Evolutionary conservation across 2,329 filamentous ascomycete genomes (phyloP).

Genomic region (Neofusicoccum cordaticola): DNA sequence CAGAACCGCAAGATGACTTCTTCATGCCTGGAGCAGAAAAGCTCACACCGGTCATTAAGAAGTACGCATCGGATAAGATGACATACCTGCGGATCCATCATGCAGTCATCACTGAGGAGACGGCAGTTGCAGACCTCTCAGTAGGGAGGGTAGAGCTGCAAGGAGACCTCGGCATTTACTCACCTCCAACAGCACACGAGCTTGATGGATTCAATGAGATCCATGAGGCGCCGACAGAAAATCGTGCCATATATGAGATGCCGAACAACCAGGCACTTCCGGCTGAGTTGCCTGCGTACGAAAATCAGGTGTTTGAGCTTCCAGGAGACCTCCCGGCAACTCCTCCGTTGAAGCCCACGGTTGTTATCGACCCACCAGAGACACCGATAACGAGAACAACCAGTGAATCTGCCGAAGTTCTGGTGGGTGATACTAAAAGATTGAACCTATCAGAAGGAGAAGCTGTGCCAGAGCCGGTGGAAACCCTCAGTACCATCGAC

Average conservation of each 20-base stretch:
- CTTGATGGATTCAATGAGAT: slow-evolving; percentile 23
- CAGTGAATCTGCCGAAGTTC: slow-evolving; percentile 47
- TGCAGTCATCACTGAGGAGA: slow-evolving; percentile 50
- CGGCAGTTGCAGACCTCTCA: slow-evolving; percentile 22
- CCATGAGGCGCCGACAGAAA: slow-evolving; percentile 34
- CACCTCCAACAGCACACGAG: slow-evolving; percentile 27
- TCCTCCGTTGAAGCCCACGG: slow-evolving; percentile 25
- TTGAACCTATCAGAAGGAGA: not conserved
- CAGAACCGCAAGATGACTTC: slow-evolving; percentile 23
- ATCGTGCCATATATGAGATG: slow-evolving; percentile 38
- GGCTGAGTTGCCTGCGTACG: not conserved
- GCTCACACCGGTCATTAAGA: slow-evolving; percentile 50
- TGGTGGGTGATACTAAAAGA: slow-evolving; percentile 24
- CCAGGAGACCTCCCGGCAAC: slow-evolving; percentile 1
- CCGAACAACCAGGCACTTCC: slow-evolving; percentile 29
- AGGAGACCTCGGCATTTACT: slow-evolving; percentile 24
- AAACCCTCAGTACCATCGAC: not conserved
- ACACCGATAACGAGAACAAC: slow-evolving; percentile 36
- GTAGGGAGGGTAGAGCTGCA: slow-evolving; percentile 24
- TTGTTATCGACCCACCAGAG: slow-evolving; percentile 22
- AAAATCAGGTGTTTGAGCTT: not conserved
- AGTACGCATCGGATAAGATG: slow-evolving; percentile 47
- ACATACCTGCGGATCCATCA: slow-evolving; percentile 57
- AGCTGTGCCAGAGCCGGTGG: not conserved
- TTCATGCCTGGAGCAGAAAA: slow-evolving; percentile 52